These are phyloP conservation scores for Ceratocystis alfenasii DNA, from an alignment of 2,329 filamentous ascomycete species.

Conservation along the genomic window DNA sequence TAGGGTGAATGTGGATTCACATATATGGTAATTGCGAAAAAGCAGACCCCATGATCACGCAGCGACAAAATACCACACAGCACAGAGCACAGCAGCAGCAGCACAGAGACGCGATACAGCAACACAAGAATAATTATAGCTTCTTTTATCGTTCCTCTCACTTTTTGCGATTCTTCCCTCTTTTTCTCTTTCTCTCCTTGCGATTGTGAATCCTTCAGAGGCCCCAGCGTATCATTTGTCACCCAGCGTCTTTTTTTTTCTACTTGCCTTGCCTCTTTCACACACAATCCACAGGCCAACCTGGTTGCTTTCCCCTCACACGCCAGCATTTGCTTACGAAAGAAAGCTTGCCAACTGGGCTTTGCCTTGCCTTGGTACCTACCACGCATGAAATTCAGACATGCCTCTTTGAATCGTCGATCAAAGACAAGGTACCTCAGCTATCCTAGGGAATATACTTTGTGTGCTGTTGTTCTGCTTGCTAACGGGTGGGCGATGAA, in stretches of 20 bases:
- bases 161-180: background rate
- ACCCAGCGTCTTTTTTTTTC: background rate
- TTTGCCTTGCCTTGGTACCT: background rate
- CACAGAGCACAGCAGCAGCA: background rate
- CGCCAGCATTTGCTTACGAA: background rate
- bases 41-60: background rate
- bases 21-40: background rate
- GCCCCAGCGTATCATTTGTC: background rate
- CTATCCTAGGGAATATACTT: background rate
- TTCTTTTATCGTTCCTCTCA: constrained; percentile 5
- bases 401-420: background rate
- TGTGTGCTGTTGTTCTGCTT: background rate
- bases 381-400: constrained; percentile 2
- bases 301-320: constrained; percentile 1
- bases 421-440: constrained; percentile 3
- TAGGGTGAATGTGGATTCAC: background rate
- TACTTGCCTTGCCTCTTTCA: background rate
- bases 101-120: background rate
- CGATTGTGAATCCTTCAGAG: constrained; percentile 3
- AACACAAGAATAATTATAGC: background rate
- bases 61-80: background rate
- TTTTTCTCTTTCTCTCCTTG: background rate
- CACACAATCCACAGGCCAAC: background rate
- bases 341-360: background rate
- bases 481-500: background rate